A percentile compares a stretch with the other conserved stretches of the same genome.
These are phyloP conservation scores for Candida incommunis DNA, from an alignment of 805 yeast species.

Conservation along the genomic window DNA sequence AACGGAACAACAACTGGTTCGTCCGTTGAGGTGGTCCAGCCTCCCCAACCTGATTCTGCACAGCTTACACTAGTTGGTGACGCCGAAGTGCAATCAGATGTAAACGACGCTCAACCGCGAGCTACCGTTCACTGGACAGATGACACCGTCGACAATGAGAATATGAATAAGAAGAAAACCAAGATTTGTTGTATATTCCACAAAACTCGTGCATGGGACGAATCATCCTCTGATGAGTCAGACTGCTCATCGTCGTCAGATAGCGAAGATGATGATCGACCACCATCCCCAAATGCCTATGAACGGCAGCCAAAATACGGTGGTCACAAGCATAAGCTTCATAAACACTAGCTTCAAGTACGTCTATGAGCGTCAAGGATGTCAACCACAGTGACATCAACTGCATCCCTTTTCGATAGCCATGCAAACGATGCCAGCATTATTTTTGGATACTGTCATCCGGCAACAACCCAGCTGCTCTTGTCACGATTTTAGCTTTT, in stretches of 20 bases:
- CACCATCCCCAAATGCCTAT: not conserved
- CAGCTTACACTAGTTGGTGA: constrained; percentile 8
- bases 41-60: not conserved
- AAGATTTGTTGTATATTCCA: constrained; percentile 68
- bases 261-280: not conserved
- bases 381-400: too few relatives aligned
- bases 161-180: constrained; percentile 76
- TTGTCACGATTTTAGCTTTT: not conserved
- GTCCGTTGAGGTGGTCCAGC: not conserved
- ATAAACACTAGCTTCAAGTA: not conserved
- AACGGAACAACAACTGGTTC: too few relatives aligned
- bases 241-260: not conserved
- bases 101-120: constrained; percentile 18
- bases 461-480: too few relatives aligned
- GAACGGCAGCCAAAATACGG: not conserved
- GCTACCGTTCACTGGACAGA: constrained; percentile 61
- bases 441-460: too few relatives aligned
- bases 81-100: not conserved
- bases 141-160: constrained; percentile 80
- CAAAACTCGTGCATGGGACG: constrained; percentile 24
- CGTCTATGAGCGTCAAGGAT: too few relatives aligned
- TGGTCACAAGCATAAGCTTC: not conserved
- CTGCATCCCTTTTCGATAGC: too few relatives aligned
- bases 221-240: constrained; percentile 9
- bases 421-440: too few relatives aligned